Evolutionary conservation across 495 filamentous ascomycete genomes (phyloP).

Genomic region (Lentithecium fluviatile): DNA sequence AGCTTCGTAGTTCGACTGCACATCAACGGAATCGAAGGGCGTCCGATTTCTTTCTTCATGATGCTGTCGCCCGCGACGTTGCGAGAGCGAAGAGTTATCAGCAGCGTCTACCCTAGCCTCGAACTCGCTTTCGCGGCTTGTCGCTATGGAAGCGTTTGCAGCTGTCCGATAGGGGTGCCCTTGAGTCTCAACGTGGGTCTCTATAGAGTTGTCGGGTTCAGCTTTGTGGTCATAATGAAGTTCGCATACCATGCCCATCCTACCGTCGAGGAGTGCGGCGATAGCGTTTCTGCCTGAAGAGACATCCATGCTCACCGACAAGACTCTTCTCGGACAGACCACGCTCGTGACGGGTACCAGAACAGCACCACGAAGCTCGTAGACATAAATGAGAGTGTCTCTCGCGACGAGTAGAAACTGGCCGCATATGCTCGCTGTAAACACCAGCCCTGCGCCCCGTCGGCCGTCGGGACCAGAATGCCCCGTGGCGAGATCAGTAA

Average conservation of each 20-base stretch:
- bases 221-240: conserved; percentile 17
- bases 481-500: conserved; percentile 41
- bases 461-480: conserved; percentile 22
- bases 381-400: conserved; percentile 62
- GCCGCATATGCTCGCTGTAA: conserved; percentile 61
- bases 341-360: conserved; percentile 54
- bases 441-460: conserved; percentile 41
- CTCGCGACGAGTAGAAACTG: conserved; percentile 59
- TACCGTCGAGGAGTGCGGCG: conserved; percentile 61
- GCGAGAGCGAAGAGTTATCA: not conserved
- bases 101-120: not conserved
- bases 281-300: conserved; percentile 56
- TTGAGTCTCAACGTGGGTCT: not conserved
- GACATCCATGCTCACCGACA: conserved; percentile 66
- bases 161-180: not conserved
- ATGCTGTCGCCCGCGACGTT: not conserved
- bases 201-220: not conserved
- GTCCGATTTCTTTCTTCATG: not conserved
- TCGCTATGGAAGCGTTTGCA: conserved; percentile 7
- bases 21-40: conserved; percentile 22
- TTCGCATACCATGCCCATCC: conserved; percentile 65
- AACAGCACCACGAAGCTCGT: conserved; percentile 49
- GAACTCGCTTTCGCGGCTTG: conserved; percentile 4
- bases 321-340: conserved; percentile 58
- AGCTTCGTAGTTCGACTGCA: conserved; percentile 13